Base-by-base conservation (phyloP, 495 filamentous ascomycete genomes). In the Talaromyces adpressus region DNA sequence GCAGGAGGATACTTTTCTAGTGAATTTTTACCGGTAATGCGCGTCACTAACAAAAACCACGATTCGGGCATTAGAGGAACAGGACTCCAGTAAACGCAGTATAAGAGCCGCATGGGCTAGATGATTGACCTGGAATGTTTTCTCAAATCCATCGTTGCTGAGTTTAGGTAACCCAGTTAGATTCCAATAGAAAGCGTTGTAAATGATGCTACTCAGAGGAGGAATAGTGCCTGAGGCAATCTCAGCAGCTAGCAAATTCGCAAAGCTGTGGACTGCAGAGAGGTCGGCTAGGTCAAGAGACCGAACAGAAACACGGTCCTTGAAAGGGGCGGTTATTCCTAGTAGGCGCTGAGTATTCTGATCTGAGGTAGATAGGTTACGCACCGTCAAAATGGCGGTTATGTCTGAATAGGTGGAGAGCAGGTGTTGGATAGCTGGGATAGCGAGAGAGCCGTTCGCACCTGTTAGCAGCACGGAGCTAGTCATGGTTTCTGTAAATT, bases 111-210 rank as follows among this genome's bases (percentile, higher is more conserved):
- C 75, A 30, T 81, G 78, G 4, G 76, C 73, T 12, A 83, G 71
- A 62, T 80, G 74, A 45, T 77, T 80, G 18, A 76, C 69, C 32
- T 77, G 75, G 61, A 81, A 82, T 0, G 72, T 77, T 68, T 71
- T 74, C 23, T 81, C 78, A 58, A 73, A 76, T 2, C 71, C 73
- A 63, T 82, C 80, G 39, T 72, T 70, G 54, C 20, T 57, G 25
- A 57, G 27, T 36, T 57, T 14, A 32, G 30, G 54, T 18, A 29
- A 12, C 20, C 54, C 54, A n/a, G 30, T 27, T 12, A 36, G 16
- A 57, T 57, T 57, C 54, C 54, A 57, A 32, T 74, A 75, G 36
- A 76, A 76, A 1, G 80, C 79, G 45, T 79, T 76, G 59, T 78
- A 73, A 7, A 84, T 68, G 8, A 82, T 71, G 20, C 75, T 73